Base-by-base conservation (phyloP, 805 yeast species). In the Sugiyamaella marilandica region DNA sequence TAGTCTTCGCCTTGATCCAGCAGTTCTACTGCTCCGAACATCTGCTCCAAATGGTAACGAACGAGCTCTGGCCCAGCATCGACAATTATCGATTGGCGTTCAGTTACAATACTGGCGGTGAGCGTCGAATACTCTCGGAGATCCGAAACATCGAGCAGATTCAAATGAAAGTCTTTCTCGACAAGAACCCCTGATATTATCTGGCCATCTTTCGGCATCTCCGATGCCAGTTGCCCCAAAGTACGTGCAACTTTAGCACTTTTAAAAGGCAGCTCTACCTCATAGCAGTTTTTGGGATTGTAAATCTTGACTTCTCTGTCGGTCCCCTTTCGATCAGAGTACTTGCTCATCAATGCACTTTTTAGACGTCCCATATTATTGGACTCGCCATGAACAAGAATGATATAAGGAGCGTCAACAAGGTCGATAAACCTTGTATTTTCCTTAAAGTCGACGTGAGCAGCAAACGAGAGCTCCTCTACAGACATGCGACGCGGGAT, bases 361-460 rank as follows among this genome's bases (percentile, higher is more conserved):
- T 94, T 94, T 52, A 94, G 72, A 66, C 99, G 82, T 53, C 98
- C 99, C 98, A 94, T 94, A n/a, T 96, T 97, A 62, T 88, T 90
- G 1, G 94, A 83, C 64, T 94, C 99, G 10, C 99, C 99, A 69
- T 94, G 99, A 1, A 94, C 99, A 51, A 94, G 76, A 54, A 92
- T 89, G 55, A 94, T 87, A 51, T 86, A 83, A 54, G 79, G 79
- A 0, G 99, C 96, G 54, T 85, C 85, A 2, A 94, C 88, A 55
- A 83, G 74, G 60, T 91, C 97, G 54, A 94, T 94, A 64, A 94
- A 94, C 52, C 86, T 87, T 1, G 96, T 75, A 61, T 94, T 94
- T 65, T 94, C 97, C 62, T 87, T 89, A 69, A 85, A 94, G 66
- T 94, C 99, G 19, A 94, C 99, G 70, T 94, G 99, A 0, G 99